Base-by-base conservation (phyloP, 2,329 filamentous ascomycete species). In the Venturia pyrina region DNA sequence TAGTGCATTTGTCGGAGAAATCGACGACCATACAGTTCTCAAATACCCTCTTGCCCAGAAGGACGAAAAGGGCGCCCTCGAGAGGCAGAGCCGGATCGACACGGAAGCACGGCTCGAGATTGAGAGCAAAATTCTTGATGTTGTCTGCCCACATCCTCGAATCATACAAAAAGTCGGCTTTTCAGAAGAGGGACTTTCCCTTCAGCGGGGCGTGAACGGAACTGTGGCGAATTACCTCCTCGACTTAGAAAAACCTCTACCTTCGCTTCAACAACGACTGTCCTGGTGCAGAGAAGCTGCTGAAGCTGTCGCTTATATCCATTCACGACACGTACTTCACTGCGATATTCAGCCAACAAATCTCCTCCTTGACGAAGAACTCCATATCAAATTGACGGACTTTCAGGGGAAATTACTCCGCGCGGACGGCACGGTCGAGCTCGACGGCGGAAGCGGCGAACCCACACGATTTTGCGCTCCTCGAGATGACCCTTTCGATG, bases 341-440 rank as follows among this genome's bases (percentile, higher is more conserved):
- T 76, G 73, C 69, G 76, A 79, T 68, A 69, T 79, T 40, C 73
- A 74, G 68, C 75, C 76, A 3, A 73, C 72, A 62, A 78, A 79
- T 67, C 75, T 78, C 64, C 70, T 78, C 0, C 67, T 79, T 21
- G 74, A 78, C 67, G 68, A 69, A 28, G 59, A 70, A 63, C 70
- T 78, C 24, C 67, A 75, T 66, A 70, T 78, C 65, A 71, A 72
- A 64, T 76, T 79, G 64, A 73, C 73, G 28, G 75, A 77, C 63
- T 77, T 78, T 67, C 69, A 71, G 57, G 75, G 76, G 56, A 74
- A 74, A 6, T 72, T 76, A 37, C 67, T 74, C 65, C 68, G 69
- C 48, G 44, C 44, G 19, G 44, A 48, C 44, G 44, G 44, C 19
- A 48, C 44, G 44, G 44, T 48, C 44, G 69, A 70, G 63, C 71